Evolutionary conservation across 768 basidiomycete species (phyloP).

Genomic region (Nevesoporus exiguus): DNA sequence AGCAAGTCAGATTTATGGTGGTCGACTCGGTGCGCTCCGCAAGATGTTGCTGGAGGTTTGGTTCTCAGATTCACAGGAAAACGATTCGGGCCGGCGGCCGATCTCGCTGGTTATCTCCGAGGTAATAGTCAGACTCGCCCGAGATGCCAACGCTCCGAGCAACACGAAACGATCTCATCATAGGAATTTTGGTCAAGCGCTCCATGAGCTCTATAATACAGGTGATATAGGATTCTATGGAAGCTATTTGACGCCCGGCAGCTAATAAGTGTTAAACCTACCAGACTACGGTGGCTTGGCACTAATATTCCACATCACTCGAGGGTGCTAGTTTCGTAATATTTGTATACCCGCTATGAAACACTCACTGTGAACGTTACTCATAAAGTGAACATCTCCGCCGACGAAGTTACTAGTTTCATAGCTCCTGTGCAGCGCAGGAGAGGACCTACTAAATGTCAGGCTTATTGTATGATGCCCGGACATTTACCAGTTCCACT

Average conservation of each 20-base stretch:
- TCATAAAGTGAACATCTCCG: neutral
- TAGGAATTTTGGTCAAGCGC: neutral
- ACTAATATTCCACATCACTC: neutral
- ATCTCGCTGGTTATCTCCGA: neutral
- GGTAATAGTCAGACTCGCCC: neutral
- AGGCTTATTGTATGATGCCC: neutral
- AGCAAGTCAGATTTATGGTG: neutral
- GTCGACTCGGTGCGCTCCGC: neutral
- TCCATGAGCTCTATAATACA: neutral
- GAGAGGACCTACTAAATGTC: neutral
- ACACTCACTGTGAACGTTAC: neutral
- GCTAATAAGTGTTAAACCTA: neutral
- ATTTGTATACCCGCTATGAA: neutral
- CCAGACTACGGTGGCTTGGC: neutral
- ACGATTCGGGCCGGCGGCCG: no score
- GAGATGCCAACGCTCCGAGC: neutral
- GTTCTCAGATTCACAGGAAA: neutral
- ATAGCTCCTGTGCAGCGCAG: neutral
- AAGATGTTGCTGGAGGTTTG: neutral
- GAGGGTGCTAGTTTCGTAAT: neutral
- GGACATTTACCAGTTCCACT: neutral
- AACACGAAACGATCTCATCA: neutral
- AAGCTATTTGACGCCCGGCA: no score
- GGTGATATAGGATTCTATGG: no score
- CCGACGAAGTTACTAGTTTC: neutral